Conservation (phyloP, 176 grass and related monocot genomes). For the Oryza glumipatula region DNA sequence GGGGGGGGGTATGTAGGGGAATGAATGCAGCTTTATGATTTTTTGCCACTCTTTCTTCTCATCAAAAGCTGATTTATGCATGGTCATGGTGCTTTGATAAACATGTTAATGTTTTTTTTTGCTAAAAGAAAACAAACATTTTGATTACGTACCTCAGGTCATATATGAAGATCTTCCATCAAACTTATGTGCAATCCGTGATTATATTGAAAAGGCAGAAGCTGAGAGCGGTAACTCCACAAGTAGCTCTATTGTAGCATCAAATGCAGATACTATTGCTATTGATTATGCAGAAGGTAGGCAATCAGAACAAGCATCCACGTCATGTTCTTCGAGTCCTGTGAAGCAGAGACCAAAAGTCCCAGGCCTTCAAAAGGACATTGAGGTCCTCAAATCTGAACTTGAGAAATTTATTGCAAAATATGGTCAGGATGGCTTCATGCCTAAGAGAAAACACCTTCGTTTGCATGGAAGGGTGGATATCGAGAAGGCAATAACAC, state of each 20-base stretch:
- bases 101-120: not conserved
- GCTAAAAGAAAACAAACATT: not conserved
- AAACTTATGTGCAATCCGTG: constrained; percentile 94
- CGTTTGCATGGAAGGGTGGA: constrained; percentile 84
- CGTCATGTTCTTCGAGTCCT: constrained; percentile 43
- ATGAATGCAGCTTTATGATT: not conserved
- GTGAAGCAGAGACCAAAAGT: constrained; percentile 71
- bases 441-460: constrained; percentile 98
- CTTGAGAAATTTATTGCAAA: constrained; percentile 68
- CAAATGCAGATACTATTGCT: constrained; percentile 35
- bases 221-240: constrained; percentile 35
- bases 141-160: constrained; percentile 60
- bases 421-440: constrained; percentile 83
- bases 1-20: not conserved
- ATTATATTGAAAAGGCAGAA: constrained; percentile 74
- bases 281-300: constrained; percentile 36
- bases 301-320: constrained; percentile 41
- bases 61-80: not conserved
- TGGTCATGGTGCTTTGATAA: constrained; percentile 26
- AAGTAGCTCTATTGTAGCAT: constrained; percentile 2
- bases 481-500: constrained; percentile 97
- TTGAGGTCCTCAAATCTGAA: constrained; percentile 80
- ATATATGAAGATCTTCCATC: constrained; percentile 98
- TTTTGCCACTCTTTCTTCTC: constrained; percentile 13
- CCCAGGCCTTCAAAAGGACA: constrained; percentile 78